Conservation (phyloP, 495 filamentous ascomycete genomes). For the Neurospora discreta region DNA sequence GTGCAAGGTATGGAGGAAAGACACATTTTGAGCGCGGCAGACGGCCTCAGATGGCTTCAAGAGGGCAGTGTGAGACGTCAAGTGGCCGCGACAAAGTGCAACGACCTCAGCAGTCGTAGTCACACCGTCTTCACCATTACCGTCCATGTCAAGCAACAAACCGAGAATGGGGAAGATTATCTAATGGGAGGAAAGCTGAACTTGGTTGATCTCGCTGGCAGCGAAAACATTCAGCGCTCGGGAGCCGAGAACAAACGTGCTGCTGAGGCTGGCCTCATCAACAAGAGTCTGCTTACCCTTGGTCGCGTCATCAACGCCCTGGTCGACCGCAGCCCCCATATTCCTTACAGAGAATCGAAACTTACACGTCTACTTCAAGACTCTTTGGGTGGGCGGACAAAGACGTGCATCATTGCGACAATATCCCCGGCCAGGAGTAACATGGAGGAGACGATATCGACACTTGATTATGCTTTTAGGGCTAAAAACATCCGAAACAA, state of each 20-base stretch:
- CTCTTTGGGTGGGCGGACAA: slow-evolving; percentile 86
- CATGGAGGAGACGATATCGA: slow-evolving; percentile 94
- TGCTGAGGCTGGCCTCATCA: slow-evolving; percentile 90
- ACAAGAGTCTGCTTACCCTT: slow-evolving; percentile 90
- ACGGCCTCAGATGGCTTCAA: slow-evolving; percentile 82
- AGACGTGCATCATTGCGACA: slow-evolving; percentile 97
- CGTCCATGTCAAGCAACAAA: slow-evolving; percentile 67
- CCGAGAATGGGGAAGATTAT: slow-evolving; percentile 74
- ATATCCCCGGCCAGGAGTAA: slow-evolving; percentile 90
- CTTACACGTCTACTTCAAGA: slow-evolving; percentile 91
- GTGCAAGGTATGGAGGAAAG: slow-evolving; percentile 98
- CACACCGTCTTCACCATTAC: slow-evolving; percentile 96
- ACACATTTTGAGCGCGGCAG: slow-evolving; percentile 71
- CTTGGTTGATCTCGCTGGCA: slow-evolving; percentile 89
- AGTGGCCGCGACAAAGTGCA: slow-evolving; percentile 96
- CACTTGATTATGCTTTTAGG: slow-evolving; percentile 90
- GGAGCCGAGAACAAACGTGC: slow-evolving; percentile 97
- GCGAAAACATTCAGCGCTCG: slow-evolving; percentile 93
- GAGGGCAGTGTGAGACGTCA: slow-evolving; percentile 85
- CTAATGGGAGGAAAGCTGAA: slow-evolving; percentile 93
- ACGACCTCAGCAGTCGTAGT: slow-evolving; percentile 89
- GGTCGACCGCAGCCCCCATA: slow-evolving; percentile 81
- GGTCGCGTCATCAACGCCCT: slow-evolving; percentile 96
- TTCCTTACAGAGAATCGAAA: slow-evolving; percentile 95
- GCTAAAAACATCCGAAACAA: slow-evolving; percentile 99